A percentile compares a stretch with the other conserved stretches of the same genome.
Evolutionary conservation across 1,284 basidiomycete species (phyloP).

Genomic region (Spongispora temasekensis): DNA sequence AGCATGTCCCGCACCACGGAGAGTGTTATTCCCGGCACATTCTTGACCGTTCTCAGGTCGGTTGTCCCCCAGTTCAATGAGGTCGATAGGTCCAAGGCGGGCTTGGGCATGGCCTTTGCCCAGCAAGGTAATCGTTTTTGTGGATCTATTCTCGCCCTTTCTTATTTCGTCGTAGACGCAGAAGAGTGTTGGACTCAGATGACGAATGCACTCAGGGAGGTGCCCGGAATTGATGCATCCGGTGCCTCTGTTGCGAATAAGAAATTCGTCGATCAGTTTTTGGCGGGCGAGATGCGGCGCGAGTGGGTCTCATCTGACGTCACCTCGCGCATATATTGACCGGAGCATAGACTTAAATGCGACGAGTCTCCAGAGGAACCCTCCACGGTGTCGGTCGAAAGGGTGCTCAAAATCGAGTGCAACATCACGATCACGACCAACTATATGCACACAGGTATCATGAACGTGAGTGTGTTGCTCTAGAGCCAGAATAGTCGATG

Average conservation of each 20-base stretch:
- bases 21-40: conserved; percentile 72
- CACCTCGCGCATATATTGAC: conserved; percentile 10
- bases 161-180: no score
- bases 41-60: conserved; percentile 73
- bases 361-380: conserved; percentile 84
- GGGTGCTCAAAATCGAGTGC: conserved; percentile 88
- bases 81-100: conserved; percentile 50
- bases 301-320: conserved; percentile 55
- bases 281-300: conserved; percentile 81
- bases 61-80: conserved; percentile 95
- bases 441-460: conserved; percentile 87
- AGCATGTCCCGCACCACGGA: conserved; percentile 79
- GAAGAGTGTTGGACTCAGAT: conserved; percentile 94
- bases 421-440: conserved; percentile 89
- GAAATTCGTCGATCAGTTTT: conserved; percentile 82
- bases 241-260: conserved; percentile 38
- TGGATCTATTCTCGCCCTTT: conserved; percentile 4
- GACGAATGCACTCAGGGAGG: conserved; percentile 74
- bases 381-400: conserved; percentile 65
- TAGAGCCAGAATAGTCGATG: neutral
- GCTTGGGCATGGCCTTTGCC: conserved; percentile 58
- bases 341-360: conserved; percentile 62
- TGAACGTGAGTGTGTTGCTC: conserved; percentile 65
- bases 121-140: conserved; percentile 97
- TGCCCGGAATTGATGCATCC: conserved; percentile 47